phyloP scores from a whole-genome alignment of 345 rosid genomes.

The Geranium brycei region DNA sequence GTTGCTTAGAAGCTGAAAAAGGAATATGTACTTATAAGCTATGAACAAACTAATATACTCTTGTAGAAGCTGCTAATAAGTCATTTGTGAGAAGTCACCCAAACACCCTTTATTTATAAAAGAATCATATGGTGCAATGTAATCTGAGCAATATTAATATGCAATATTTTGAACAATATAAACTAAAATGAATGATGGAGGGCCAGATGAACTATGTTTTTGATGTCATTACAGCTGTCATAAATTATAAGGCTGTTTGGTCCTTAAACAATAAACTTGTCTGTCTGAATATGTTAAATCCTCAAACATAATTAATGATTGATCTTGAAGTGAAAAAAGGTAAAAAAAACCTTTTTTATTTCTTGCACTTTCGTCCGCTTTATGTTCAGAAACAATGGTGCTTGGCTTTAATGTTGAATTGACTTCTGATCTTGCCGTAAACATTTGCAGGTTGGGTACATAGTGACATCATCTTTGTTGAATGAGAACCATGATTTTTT shows the following conservation, averaged over 20 bases:
- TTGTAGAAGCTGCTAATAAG: no score
- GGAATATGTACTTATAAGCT: no score
- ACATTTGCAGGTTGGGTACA: constrained; percentile 85
- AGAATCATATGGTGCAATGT: background rate
- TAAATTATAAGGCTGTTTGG: background rate
- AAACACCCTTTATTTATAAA: no score
- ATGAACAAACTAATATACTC: no score
- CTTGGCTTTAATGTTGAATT: background rate
- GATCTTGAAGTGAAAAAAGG: background rate
- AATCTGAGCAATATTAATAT: background rate
- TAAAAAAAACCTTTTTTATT: background rate
- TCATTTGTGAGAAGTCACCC: no score
- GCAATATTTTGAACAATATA: no score
- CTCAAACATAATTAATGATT: background rate
- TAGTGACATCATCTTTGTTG: constrained; percentile 82
- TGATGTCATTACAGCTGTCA: no score
- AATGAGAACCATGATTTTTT: constrained; percentile 97
- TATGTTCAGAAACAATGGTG: background rate
- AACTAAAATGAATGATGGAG: no score
- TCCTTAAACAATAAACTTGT: background rate
- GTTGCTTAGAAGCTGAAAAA: no score
- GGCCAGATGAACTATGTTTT: no score
- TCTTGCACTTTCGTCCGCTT: background rate
- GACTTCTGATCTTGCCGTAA: constrained; percentile 11
- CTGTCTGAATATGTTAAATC: background rate